Conservation (phyloP, 176 grass and related monocot genomes). For the Carex myosuroides region DNA sequence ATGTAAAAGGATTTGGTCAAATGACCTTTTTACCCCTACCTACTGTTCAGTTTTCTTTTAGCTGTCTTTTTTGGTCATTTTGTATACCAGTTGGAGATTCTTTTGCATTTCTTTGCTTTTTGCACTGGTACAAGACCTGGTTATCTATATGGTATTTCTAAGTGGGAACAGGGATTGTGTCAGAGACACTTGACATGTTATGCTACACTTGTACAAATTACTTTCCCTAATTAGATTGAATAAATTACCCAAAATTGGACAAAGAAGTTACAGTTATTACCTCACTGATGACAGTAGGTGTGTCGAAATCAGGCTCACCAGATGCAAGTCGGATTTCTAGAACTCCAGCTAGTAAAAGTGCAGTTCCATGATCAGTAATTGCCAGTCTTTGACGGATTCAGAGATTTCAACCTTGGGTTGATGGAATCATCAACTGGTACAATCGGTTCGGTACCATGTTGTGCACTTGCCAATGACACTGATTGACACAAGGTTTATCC, state of each 20-base stretch:
- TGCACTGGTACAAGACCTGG: too few species aligned
- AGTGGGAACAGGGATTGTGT: too few species aligned
- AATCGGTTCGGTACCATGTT: constrained; percentile 5
- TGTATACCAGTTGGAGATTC: too few species aligned
- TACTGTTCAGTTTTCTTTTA: too few species aligned
- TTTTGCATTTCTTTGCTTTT: too few species aligned
- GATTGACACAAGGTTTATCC: neutral
- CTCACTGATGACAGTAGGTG: constrained; percentile 44
- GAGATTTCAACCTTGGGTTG: constrained; percentile 61
- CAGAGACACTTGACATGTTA: too few species aligned
- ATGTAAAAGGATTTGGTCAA: too few species aligned
- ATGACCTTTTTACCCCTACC: too few species aligned
- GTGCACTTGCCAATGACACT: constrained; percentile 13
- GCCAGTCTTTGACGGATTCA: constrained; percentile 87
- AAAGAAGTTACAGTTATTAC: neutral
- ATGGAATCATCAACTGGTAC: constrained; percentile 52
- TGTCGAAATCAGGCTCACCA: constrained; percentile 67
- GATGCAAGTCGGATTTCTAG: constrained; percentile 63
- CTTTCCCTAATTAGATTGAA: neutral
- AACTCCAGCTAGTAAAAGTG: constrained; percentile 64
- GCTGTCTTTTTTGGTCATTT: too few species aligned
- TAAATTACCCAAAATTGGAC: neutral
- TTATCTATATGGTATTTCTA: too few species aligned
- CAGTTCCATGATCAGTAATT: constrained; percentile 81
- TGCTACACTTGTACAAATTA: neutral